These are phyloP conservation scores for Cruciata laevipes DNA, from an alignment of 257 asterid species.

Conservation along the genomic window DNA sequence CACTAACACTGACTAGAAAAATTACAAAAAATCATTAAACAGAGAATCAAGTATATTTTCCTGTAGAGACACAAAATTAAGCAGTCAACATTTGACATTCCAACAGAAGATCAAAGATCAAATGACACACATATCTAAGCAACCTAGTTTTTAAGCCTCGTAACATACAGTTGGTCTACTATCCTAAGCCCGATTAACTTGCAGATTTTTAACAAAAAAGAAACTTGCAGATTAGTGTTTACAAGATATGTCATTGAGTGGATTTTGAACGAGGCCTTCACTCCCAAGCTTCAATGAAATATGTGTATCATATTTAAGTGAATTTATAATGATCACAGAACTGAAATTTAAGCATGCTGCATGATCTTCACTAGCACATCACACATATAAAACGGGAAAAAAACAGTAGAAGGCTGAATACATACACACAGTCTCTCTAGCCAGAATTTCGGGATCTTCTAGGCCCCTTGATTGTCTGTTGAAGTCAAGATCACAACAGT, in stretches of 20 bases:
- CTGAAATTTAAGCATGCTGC: background rate
- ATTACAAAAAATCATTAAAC: slow-evolving; percentile 10
- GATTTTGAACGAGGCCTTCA: background rate
- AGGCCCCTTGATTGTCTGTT: slow-evolving; percentile 69
- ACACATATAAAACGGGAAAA: background rate
- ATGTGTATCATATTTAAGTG: background rate
- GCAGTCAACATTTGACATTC: background rate
- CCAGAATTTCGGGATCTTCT: slow-evolving; percentile 95
- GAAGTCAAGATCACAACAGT: slow-evolving; percentile 80
- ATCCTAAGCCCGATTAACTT: background rate
- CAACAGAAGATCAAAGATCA: background rate
- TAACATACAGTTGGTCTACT: background rate
- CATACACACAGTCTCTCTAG: slow-evolving; percentile 98
- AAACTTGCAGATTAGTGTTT: background rate
- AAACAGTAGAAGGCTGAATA: slow-evolving; percentile 7
- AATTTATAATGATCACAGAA: background rate
- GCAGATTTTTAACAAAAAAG: no score
- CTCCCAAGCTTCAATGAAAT: background rate
- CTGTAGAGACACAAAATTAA: background rate
- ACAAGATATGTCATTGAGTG: background rate
- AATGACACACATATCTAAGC: background rate
- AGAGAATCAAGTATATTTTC: background rate
- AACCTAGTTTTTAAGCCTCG: background rate
- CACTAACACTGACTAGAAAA: slow-evolving; percentile 88
- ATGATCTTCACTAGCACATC: background rate